Conservation (phyloP, 306 rosid species). For the Prosopis cineraria region DNA sequence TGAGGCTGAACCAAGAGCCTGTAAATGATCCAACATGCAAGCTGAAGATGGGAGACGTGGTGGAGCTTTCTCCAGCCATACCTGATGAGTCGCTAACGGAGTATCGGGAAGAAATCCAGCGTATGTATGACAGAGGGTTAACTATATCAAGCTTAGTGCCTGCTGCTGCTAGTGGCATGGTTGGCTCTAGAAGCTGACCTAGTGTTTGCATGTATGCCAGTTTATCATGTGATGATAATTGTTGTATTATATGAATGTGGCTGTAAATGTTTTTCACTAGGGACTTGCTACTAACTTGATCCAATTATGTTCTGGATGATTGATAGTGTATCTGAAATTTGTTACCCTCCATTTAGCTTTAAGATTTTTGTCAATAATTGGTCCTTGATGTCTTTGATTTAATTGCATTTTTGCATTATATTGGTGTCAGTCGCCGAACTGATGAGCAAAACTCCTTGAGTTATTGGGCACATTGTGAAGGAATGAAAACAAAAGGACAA, state of each 20-base stretch:
- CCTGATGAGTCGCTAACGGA: conserved; percentile 74
- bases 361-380: background rate
- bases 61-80: conserved; percentile 83
- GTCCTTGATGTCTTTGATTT: background rate
- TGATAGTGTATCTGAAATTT: conserved; percentile 32
- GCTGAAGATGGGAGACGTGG: conserved; percentile 95
- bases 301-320: conserved; percentile 41
- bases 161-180: conserved; percentile 55
- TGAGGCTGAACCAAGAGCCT: conserved; percentile 74
- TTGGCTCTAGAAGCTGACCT: conserved; percentile 66
- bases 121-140: conserved; percentile 81
- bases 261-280: conserved; percentile 33
- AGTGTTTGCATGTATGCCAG: conserved; percentile 10
- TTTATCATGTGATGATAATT: conserved; percentile 20
- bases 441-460: background rate
- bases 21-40: conserved; percentile 71
- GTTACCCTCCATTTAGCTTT: background rate
- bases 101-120: conserved; percentile 93
- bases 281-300: conserved; percentile 51
- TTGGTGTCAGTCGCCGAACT: background rate
- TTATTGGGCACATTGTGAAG: background rate
- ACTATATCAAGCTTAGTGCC: conserved; percentile 53
- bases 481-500: background rate
- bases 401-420: background rate
- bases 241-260: conserved; percentile 34